Conservation (phyloP, 1,284 basidiomycete genomes). For the Inonotus obliquus region DNA sequence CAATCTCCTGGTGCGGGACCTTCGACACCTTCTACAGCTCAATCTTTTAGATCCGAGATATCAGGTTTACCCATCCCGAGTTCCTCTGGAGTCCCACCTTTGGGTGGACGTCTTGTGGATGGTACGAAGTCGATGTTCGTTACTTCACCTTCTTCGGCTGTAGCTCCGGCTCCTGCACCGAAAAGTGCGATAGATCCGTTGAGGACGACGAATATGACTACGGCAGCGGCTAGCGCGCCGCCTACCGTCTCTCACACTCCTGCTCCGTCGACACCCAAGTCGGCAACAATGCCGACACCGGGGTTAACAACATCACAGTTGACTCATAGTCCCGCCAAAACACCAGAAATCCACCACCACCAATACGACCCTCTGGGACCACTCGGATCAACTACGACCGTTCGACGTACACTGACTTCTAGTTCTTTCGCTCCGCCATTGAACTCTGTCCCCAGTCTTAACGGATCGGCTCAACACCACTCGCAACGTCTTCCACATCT, state of each 20-base stretch:
- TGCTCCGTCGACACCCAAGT: constrained; percentile 1
- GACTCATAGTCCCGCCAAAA: neutral
- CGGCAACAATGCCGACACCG: neutral
- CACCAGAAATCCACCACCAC: constrained; percentile 8
- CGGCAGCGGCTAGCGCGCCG: constrained; percentile 2
- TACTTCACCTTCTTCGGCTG: constrained; percentile 33
- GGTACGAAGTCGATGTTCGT: constrained; percentile 76
- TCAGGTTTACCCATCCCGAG: constrained; percentile 25
- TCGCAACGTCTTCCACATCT: no score
- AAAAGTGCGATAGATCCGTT: constrained; percentile 11
- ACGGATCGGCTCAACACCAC: constrained; percentile 16
- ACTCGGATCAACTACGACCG: constrained; percentile 8
- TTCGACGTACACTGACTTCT: constrained; percentile 8
- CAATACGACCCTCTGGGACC: constrained; percentile 17
- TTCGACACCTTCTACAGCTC: constrained; percentile 26
- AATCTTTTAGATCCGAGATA: constrained; percentile 9
- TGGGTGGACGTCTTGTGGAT: constrained; percentile 62
- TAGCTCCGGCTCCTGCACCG: constrained; percentile 32
- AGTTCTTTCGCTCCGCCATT: constrained; percentile 1
- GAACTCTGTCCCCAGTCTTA: constrained; percentile 4
- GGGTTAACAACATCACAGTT: neutral
- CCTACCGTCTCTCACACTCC: constrained; percentile 14
- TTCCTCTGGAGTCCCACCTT: constrained; percentile 40
- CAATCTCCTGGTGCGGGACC: constrained; percentile 54
- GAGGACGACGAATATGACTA: neutral